These are phyloP conservation scores for Emergomyces africanus DNA, from an alignment of 2,329 filamentous ascomycete species.

Conservation along the genomic window DNA sequence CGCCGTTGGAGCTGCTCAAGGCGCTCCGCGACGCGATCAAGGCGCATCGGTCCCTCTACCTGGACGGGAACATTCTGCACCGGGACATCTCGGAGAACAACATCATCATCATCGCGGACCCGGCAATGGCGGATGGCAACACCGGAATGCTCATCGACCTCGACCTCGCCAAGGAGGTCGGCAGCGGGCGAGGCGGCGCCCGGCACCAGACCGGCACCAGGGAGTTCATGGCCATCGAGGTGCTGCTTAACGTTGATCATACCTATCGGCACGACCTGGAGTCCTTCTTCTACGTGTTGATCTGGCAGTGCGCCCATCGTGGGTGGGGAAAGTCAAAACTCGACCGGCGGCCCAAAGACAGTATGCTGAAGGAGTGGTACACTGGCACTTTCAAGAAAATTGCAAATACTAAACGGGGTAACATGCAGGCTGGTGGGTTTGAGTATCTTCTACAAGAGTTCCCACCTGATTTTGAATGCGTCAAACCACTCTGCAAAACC, in stretches of 20 bases:
- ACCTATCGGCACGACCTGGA: conserved; percentile 18
- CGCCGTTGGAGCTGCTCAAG: too few relatives aligned
- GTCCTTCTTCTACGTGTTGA: conserved; percentile 8
- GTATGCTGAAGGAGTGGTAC: neutral
- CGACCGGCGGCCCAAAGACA: neutral
- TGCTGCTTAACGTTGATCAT: too few relatives aligned
- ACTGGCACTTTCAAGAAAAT: neutral
- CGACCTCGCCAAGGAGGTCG: conserved; percentile 7
- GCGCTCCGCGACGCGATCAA: too few relatives aligned
- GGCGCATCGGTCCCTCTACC: too few relatives aligned
- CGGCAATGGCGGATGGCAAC: conserved; percentile 8
- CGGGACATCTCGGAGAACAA: conserved; percentile 24
- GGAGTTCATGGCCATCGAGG: too few relatives aligned
- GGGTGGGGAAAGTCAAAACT: neutral
- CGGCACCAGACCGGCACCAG: too few relatives aligned
- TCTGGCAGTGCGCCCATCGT: conserved; percentile 9
- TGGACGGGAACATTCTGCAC: conserved; percentile 20
- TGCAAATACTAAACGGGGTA: neutral
- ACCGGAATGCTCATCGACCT: conserved; percentile 25
- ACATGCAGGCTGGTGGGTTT: neutral
- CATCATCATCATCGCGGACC: conserved; percentile 23
- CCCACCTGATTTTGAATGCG: too few relatives aligned
- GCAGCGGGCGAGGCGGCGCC: too few relatives aligned
- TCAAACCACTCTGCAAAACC: too few relatives aligned
- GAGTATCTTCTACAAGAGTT: neutral